Evolutionary conservation across 2,329 filamentous ascomycete species (phyloP).

Genomic region (Fusarium mexicanum): DNA sequence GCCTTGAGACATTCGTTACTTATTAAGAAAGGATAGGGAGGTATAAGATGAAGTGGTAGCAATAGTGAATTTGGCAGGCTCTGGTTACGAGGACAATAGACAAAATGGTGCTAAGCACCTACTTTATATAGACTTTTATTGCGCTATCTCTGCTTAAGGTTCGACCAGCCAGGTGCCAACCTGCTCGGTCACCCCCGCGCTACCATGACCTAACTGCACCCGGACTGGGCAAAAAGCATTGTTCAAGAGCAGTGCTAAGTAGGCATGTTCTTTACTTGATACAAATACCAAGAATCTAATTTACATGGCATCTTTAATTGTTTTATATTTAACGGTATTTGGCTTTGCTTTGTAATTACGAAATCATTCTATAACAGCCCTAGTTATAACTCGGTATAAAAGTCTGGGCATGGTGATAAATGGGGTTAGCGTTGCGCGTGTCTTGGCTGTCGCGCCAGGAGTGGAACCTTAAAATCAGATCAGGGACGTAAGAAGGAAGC

Average conservation of each 20-base stretch:
- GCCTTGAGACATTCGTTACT: background rate
- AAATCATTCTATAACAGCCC: background rate
- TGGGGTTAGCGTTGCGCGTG: background rate
- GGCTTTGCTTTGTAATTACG: background rate
- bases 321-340: rapidly evolving
- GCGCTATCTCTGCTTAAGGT: background rate
- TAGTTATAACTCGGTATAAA: background rate
- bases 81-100: background rate
- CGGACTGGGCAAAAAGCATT: no score
- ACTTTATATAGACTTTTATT: background rate
- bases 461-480: background rate
- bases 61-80: background rate
- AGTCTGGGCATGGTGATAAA: background rate
- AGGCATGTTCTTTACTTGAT: no score
- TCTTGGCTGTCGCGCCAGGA: background rate
- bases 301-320: no score
- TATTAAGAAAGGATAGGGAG: background rate
- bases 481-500: rapidly evolving
- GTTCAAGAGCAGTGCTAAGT: no score
- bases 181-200: no score
- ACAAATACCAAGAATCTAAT: no score
- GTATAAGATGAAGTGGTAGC: background rate
- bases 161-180: background rate
- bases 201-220: no score
- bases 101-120: background rate